Conservation (phyloP, 139 green algal species). For the Prasinococcaceae sp. region DNA sequence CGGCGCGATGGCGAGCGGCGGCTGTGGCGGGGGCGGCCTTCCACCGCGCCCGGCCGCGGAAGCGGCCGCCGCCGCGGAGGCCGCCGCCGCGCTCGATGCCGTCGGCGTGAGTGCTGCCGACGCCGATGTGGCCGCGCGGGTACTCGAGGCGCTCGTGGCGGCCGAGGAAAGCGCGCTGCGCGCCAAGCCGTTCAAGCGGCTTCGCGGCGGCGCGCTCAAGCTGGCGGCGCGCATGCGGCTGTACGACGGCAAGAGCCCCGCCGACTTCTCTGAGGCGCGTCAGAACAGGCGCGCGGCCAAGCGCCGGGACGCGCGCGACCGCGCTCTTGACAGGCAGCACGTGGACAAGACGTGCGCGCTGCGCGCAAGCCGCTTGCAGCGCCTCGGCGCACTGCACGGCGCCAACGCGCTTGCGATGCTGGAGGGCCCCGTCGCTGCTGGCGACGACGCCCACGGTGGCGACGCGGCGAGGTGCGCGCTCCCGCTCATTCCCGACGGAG, state of each 20-base stretch:
- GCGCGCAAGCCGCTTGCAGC: neutral
- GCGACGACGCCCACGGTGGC: neutral
- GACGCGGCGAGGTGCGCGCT: neutral
- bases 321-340: neutral
- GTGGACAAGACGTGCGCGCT: neutral
- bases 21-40: too few species aligned
- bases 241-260: neutral
- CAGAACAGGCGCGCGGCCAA: neutral
- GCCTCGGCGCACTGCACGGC: neutral
- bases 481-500: conserved; percentile 10
- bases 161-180: too few species aligned
- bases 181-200: neutral
- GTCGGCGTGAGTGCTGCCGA: too few species aligned
- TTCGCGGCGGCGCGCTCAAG: neutral
- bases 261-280: neutral
- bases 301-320: neutral
- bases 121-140: neutral
- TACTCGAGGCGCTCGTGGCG: too few species aligned
- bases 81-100: too few species aligned
- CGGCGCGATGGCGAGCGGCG: too few species aligned
- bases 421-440: neutral
- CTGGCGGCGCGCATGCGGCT: neutral
- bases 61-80: too few species aligned
- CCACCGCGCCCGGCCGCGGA: too few species aligned
- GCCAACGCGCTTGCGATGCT: neutral